A percentile compares a stretch with the other conserved stretches of the same genome.
These are phyloP conservation scores for Russula virescens DNA, from an alignment of 768 basidiomycete species.

Conservation along the genomic window DNA sequence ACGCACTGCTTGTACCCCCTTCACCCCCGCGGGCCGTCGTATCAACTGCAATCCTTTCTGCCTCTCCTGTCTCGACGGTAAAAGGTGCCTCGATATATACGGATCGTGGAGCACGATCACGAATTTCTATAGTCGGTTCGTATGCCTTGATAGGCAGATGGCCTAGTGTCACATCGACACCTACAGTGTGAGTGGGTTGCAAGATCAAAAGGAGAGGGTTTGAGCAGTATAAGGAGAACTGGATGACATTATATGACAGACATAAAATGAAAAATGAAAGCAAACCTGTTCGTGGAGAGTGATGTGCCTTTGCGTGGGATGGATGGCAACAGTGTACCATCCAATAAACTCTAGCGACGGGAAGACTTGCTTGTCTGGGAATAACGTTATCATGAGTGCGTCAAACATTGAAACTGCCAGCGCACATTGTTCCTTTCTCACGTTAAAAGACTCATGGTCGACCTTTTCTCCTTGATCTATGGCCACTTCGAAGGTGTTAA, in stretches of 20 bases:
- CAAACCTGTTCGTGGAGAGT: conserved; percentile 79
- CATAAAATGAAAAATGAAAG: background rate
- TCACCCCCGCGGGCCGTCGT: conserved; percentile 86
- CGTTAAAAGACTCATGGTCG: conserved; percentile 76
- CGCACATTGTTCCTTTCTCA: conserved; percentile 83
- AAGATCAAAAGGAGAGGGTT: conserved; percentile 83
- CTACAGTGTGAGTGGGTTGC: conserved; percentile 45
- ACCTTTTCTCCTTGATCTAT: conserved; percentile 54
- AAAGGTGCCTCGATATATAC: conserved; percentile 83
- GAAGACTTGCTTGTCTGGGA: conserved; percentile 93
- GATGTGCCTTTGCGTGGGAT: conserved; percentile 70
- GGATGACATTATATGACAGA: background rate
- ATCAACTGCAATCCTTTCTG: conserved; percentile 97
- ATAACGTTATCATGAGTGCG: background rate
- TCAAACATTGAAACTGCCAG: background rate
- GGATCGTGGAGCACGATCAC: conserved; percentile 67
- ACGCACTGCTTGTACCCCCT: conserved; percentile 73
- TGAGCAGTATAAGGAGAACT: conserved; percentile 85
- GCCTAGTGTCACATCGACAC: conserved; percentile 54
- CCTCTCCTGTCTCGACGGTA: conserved; percentile 94
- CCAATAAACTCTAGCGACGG: conserved; percentile 96
- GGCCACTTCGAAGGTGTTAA: conserved; percentile 92
- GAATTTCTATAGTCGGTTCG: conserved; percentile 83
- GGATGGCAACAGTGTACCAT: conserved; percentile 89
- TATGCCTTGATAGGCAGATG: conserved; percentile 90